A percentile compares a stretch with the other conserved stretches of the same genome.
Evolutionary conservation across 176 grass and related monocot species (phyloP).

Genomic region (Triticum timopheevii): DNA sequence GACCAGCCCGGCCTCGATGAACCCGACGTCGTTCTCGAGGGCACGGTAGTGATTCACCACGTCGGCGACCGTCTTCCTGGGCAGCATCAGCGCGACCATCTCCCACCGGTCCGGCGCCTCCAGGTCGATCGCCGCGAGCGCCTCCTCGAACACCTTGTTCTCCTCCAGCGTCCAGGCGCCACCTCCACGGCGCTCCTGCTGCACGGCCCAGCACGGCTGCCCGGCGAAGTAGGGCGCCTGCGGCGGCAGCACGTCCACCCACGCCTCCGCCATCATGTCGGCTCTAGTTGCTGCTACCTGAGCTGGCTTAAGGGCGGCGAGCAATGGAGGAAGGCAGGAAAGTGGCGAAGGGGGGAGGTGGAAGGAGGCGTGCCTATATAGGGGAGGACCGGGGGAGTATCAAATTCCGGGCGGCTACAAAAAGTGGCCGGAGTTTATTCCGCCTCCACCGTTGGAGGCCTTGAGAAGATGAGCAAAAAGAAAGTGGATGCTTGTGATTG

Average conservation of each 20-base stretch:
- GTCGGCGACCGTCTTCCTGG: slow-evolving; percentile 62
- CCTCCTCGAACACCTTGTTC: slow-evolving; percentile 94
- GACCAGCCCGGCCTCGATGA: slow-evolving; percentile 80
- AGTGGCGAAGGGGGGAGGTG: slow-evolving; percentile 20
- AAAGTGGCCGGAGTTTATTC: slow-evolving; percentile 54
- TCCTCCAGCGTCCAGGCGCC: slow-evolving; percentile 66
- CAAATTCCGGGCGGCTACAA: slow-evolving; percentile 26
- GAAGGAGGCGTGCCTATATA: slow-evolving; percentile 39
- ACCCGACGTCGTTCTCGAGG: slow-evolving; percentile 79
- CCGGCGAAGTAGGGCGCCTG: slow-evolving; percentile 46
- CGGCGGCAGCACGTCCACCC: slow-evolving; percentile 56
- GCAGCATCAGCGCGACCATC: slow-evolving; percentile 62
- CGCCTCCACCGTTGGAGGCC: slow-evolving; percentile 55
- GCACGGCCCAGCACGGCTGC: slow-evolving; percentile 41
- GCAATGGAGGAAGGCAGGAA: slow-evolving; percentile 15
- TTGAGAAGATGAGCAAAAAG: slow-evolving; percentile 16
- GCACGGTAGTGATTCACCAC: slow-evolving; percentile 73
- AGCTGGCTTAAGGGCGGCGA: slow-evolving; percentile 10
- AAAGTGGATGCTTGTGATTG: slow-evolving; percentile 53
- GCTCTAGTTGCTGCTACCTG: background rate
- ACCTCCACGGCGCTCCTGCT: slow-evolving; percentile 6
- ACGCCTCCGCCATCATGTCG: slow-evolving; percentile 77
- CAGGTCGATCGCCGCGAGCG: slow-evolving; percentile 67
- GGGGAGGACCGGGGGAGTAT: slow-evolving; percentile 8
- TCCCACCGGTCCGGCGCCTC: slow-evolving; percentile 77